Evolutionary conservation across 768 basidiomycete genomes (phyloP).

Genomic region (Termitomyces sp.): DNA sequence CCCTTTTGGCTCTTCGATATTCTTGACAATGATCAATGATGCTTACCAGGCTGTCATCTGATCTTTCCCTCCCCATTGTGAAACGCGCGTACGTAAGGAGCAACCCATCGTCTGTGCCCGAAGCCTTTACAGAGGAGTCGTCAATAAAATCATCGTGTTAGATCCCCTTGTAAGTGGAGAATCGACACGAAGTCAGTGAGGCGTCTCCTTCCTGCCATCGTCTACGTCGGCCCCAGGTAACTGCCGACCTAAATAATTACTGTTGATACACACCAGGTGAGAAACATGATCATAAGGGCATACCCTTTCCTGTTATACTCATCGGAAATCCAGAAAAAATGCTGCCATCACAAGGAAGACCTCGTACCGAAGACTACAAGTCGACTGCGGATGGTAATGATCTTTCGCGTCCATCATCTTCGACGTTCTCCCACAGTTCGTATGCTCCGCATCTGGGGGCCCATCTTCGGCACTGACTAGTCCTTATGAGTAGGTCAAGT

Average conservation of each 20-base stretch:
- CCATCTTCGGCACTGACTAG: slow-evolving; percentile 5
- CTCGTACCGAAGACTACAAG: slow-evolving; percentile 23
- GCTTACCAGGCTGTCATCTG: not conserved
- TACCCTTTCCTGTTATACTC: slow-evolving; percentile 18
- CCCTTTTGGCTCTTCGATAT: not conserved
- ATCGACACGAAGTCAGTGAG: slow-evolving; percentile 9
- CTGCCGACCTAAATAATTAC: slow-evolving; percentile 18
- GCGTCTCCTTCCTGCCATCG: slow-evolving; percentile 16
- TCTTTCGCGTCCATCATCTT: slow-evolving; percentile 17
- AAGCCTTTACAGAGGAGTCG: slow-evolving; percentile 7
- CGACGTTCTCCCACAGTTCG: slow-evolving; percentile 18
- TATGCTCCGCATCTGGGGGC: slow-evolving; percentile 1
- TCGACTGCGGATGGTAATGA: slow-evolving; percentile 17
- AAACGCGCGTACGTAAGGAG: not conserved
- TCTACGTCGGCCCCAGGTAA: slow-evolving; percentile 22
- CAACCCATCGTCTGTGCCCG: not conserved
- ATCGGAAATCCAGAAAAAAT: slow-evolving; percentile 17
- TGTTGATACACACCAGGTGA: slow-evolving; percentile 16
- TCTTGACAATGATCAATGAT: not conserved
- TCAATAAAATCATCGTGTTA: slow-evolving; percentile 10
- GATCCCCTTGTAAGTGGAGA: slow-evolving; percentile 12
- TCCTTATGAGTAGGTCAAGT: slow-evolving; percentile 8
- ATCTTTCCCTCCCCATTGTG: not conserved
- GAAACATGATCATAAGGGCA: slow-evolving; percentile 14
- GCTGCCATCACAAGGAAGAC: slow-evolving; percentile 28